Conservation (phyloP, 1,284 basidiomycete species). For the Ustilago vetiveriae region DNA sequence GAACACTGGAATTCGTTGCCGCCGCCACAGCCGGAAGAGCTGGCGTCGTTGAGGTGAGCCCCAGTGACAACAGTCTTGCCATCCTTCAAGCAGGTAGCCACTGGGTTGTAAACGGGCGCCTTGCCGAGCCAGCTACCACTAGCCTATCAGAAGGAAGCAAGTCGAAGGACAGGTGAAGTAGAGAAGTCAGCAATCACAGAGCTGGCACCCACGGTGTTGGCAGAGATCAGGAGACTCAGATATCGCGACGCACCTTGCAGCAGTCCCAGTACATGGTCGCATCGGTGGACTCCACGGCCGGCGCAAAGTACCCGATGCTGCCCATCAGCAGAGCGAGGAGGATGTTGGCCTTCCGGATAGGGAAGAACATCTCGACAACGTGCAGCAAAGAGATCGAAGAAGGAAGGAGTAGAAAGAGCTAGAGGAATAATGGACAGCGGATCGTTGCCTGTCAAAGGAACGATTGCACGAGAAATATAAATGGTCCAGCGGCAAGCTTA, state of each 20-base stretch:
- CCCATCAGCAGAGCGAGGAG: slow-evolving; percentile 15
- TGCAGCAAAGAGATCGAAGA: not conserved
- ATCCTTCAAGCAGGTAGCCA: slow-evolving; percentile 18
- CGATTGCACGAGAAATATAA: not conserved
- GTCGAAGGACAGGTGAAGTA: not conserved
- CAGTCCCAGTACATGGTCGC: slow-evolving; percentile 47
- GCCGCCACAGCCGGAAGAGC: slow-evolving; percentile 39
- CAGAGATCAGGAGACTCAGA: no score
- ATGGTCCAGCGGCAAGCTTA: not conserved
- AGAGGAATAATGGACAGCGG: not conserved
- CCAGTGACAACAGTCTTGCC: slow-evolving; percentile 40
- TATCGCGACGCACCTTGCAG: slow-evolving; percentile 11
- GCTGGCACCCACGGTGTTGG: no score
- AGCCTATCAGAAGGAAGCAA: no score
- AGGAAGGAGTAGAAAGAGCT: not conserved
- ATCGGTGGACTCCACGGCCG: slow-evolving; percentile 13
- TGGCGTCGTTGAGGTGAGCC: slow-evolving; percentile 12
- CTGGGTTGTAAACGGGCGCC: slow-evolving; percentile 24
- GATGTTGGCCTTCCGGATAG: slow-evolving; percentile 11
- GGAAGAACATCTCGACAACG: slow-evolving; percentile 18
- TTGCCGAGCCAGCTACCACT: slow-evolving; percentile 6
- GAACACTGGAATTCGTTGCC: slow-evolving; percentile 36
- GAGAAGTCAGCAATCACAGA: not conserved
- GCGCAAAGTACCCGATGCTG: slow-evolving; percentile 12
- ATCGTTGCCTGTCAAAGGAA: slow-evolving; percentile 33